Percentiles rank a stretch among this genome's conserved stretches.
Conservation (phyloP, 1,139 yeast genomes). For the Magnusiomyces paraingens region DNA sequence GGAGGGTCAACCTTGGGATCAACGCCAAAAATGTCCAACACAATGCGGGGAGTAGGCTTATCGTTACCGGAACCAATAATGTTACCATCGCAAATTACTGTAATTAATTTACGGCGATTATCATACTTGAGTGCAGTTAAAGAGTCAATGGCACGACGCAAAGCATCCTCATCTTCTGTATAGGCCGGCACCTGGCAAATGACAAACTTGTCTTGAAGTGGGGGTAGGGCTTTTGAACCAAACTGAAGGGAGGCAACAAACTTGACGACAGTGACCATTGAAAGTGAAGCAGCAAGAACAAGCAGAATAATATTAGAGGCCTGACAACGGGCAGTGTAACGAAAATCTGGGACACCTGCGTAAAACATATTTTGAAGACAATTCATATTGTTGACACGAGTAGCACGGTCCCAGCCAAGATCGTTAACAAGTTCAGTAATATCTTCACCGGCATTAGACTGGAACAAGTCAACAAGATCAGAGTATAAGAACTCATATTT, state of each 20-base stretch:
- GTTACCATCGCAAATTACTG: slow-evolving; percentile 40
- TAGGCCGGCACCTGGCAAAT: slow-evolving; percentile 41
- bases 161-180: slow-evolving; percentile 39
- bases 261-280: slow-evolving; percentile 34
- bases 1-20: slow-evolving; percentile 37
- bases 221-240: slow-evolving; percentile 32
- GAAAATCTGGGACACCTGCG: slow-evolving; percentile 34
- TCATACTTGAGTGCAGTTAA: slow-evolving; percentile 37
- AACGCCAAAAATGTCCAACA: slow-evolving; percentile 37
- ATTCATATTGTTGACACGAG: slow-evolving; percentile 28
- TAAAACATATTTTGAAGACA: slow-evolving; percentile 30
- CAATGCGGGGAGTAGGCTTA: slow-evolving; percentile 39
- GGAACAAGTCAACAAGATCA: slow-evolving; percentile 28
- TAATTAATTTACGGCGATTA: slow-evolving; percentile 37
- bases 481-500: slow-evolving; percentile 33
- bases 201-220: slow-evolving; percentile 36
- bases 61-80: slow-evolving; percentile 41
- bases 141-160: slow-evolving; percentile 40
- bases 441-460: slow-evolving; percentile 28
- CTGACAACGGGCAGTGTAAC: slow-evolving; percentile 36
- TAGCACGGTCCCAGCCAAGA: slow-evolving; percentile 22
- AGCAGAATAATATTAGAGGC: slow-evolving; percentile 36
- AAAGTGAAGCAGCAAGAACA: slow-evolving; percentile 32
- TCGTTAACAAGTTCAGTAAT: slow-evolving; percentile 24
- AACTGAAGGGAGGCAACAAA: slow-evolving; percentile 39